Percentiles rank a stretch among this genome's conserved stretches.
These are phyloP conservation scores for Ophiocordyceps camponoti-saundersi DNA, from an alignment of 2,329 filamentous ascomycete genomes.

Conservation along the genomic window DNA sequence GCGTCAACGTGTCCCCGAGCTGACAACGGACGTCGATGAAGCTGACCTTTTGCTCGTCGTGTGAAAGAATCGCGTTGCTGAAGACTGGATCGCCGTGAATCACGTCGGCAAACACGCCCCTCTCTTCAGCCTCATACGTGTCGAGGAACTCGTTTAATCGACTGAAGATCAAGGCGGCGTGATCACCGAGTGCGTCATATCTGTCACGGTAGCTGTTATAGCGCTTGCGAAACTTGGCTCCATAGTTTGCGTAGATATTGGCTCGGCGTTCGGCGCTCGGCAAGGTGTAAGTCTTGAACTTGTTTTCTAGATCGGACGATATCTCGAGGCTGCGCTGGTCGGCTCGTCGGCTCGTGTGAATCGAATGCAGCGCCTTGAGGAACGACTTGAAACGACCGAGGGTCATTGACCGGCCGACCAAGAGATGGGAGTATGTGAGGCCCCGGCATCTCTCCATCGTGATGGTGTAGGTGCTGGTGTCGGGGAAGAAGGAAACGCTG, in stretches of 20 bases:
- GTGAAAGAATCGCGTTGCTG: constrained; percentile 12
- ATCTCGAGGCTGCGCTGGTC: background rate
- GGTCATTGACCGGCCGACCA: constrained; percentile 14
- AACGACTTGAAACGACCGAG: constrained; percentile 10
- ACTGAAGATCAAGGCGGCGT: constrained; percentile 8
- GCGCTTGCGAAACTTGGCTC: constrained; percentile 7
- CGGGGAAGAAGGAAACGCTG: constrained; percentile 9
- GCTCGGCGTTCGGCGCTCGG: too few species aligned
- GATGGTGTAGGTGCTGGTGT: constrained; percentile 10
- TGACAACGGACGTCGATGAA: constrained; percentile 14
- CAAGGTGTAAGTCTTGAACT: background rate
- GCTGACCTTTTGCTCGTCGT: constrained; percentile 9
- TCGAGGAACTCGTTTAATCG: constrained; percentile 11
- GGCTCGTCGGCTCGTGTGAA: background rate
- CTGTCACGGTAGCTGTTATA: constrained; percentile 7
- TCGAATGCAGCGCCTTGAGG: constrained; percentile 8
- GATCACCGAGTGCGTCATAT: constrained; percentile 10
- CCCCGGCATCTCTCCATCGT: constrained; percentile 13
- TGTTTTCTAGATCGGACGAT: background rate
- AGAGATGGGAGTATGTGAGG: constrained; percentile 11
- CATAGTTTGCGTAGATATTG: constrained; percentile 4
- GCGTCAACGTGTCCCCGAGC: constrained; percentile 9
- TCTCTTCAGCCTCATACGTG: constrained; percentile 12
- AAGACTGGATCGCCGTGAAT: constrained; percentile 15
- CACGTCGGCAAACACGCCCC: constrained; percentile 8